Evolutionary conservation across 2,329 filamentous ascomycete genomes (phyloP), one percentile per base, ranked within the genome.

Genomic region (Fusarium falciforme): DNA sequence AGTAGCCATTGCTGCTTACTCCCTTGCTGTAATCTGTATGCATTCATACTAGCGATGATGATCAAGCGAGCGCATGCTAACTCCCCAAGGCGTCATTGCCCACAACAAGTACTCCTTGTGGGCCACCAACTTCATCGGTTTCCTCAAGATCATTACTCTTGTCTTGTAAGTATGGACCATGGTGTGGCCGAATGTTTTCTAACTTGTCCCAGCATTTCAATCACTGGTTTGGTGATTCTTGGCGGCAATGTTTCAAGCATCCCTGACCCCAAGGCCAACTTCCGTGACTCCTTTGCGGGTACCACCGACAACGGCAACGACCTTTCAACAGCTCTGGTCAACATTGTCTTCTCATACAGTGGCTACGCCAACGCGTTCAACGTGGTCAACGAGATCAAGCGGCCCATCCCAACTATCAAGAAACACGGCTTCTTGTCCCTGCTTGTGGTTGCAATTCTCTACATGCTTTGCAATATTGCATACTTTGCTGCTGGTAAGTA

Each of bases 1-100:
- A 2, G 88, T 93, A 4, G 92, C 92, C 0, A 82, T 93, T 27
- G 91, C 89, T 1, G 88, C 86, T 0, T 93, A 93, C 75, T 91
- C 89, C 0, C 76, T 91, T 0, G 90, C 90, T 5, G 84, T 88
- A 1, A 70, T 91, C 1, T 84, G 89, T 89, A 74, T 69, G 87
- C 82, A 7, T 63, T 3, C 5, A 9, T 7, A 2, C 29, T 14
- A 4, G 4, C 2, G 9, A n/a, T 14, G 17, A 4, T 12, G 27
- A 27, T 27, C 27, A 27, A 27, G n/a, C 31, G 8, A 36, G n/a
- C 4, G 33, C 8, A n/a, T 52, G 33, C 35, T 22, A 6, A 44
- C 31, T 33, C 12, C 14, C 8, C 6, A 11, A 84, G 83, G 73
- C 61, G 83, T 85, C 65, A 73, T 88, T 6, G 86, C 87, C 11